Base-by-base conservation (phyloP, 2,329 filamentous ascomycete species). In the Claviceps sp. region DNA sequence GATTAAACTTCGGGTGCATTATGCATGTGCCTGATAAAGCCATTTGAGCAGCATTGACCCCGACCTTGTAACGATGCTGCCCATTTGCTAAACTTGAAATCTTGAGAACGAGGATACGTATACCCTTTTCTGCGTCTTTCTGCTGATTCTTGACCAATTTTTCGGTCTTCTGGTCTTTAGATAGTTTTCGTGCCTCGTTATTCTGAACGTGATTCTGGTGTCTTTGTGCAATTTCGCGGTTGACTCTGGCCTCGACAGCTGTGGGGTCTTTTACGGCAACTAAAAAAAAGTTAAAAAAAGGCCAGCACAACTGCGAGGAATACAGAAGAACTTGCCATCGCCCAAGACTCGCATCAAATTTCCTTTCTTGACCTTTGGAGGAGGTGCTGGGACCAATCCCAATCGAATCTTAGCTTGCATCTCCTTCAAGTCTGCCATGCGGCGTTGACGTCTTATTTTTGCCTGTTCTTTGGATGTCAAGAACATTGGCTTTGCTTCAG, bases 271-370 rank as follows among this genome's bases (percentile, higher is more conserved):
- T 94, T 58, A 98, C 91, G 18, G 78, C 78, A 68, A 66, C 69
- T 69, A 49, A 11, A 36, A 55, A 11, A 42, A 16, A 6, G 2
- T 40, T 45, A 24, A 54, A 41, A 16, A 38, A 16, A 52, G 36
- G 45, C 36, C 45, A 42, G 13, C 41, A 44, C 37, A 34, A 14
- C 8, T 24, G 13, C 26, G 13, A 24, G 1, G 34, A 16, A 11
- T 5, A 38, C 20, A 50, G 22, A 46, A 46, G 36, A 50, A 89
- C 85, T 64, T 64, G 68, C 67, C 67, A 58, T 96, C 89, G 56
- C 93, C 93, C 52, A 96, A 76, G 34, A 98, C 93, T 53, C 90
- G 85, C 93, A 98, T 98, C 64, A 98, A 79, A 67, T 98, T 98
- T 53, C 85, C 87, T 68, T 94, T 94, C 71, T 96, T 97, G 59